Evolutionary conservation across 192 early-diverging fungal species (phyloP).

Genomic region (Gonapodya sp.): DNA sequence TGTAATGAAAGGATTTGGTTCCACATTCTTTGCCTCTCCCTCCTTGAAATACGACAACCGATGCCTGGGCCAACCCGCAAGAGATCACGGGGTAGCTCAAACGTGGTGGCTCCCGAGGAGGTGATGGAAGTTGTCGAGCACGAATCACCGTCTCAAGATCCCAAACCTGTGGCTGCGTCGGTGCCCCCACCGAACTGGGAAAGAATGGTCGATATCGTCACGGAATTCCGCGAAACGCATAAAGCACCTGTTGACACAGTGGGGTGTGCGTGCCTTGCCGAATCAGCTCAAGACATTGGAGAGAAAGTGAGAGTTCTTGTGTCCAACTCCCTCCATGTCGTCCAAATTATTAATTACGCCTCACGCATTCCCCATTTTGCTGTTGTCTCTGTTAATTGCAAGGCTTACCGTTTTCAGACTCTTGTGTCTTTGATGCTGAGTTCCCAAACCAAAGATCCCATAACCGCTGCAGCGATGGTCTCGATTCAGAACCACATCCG

Average conservation of each 20-base stretch:
- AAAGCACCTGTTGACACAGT: constrained; percentile 81
- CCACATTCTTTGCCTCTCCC: too few species aligned
- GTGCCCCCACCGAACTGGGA: constrained; percentile 50
- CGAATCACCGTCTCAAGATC: too few species aligned
- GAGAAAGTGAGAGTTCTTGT: too few species aligned
- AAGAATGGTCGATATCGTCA: constrained; percentile 48
- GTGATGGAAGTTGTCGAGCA: too few species aligned
- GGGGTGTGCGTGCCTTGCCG: constrained; percentile 69
- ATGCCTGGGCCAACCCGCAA: too few species aligned
- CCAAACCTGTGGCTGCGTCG: too few species aligned
- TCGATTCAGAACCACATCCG: constrained; percentile 39
- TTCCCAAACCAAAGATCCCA: constrained; percentile 85
- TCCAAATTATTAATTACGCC: not conserved
- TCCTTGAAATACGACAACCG: too few species aligned
- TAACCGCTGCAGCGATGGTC: constrained; percentile 68
- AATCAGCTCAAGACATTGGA: constrained; percentile 11
- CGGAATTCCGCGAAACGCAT: constrained; percentile 51
- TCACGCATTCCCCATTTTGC: not conserved
- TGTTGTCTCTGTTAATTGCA: too few species aligned
- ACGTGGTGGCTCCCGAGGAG: too few species aligned
- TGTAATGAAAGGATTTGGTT: too few species aligned
- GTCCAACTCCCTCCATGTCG: not conserved
- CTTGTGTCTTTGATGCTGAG: constrained; percentile 80
- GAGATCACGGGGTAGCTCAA: too few species aligned
- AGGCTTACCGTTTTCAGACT: constrained; percentile 69